phyloP scores from a whole-genome alignment of 352 stramenopile species.

The Phytophthora colocasiae region DNA sequence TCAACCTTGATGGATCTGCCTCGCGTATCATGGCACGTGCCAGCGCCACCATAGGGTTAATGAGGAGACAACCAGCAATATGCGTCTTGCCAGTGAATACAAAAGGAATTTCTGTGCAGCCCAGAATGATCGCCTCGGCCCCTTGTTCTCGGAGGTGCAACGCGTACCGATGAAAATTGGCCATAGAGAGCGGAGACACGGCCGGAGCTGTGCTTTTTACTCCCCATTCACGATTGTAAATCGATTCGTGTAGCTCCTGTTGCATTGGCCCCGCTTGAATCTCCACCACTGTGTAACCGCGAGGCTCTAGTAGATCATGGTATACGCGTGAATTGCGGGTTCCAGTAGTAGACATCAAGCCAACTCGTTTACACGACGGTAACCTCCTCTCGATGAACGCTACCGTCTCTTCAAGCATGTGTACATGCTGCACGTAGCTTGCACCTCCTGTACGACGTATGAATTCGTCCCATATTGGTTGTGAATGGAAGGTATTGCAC shows the following conservation, averaged over 20 bases:
- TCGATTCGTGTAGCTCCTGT: slow-evolving; percentile 72
- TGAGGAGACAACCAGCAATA: slow-evolving; percentile 55
- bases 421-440: slow-evolving; percentile 45
- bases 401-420: slow-evolving; percentile 81
- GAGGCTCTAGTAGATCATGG: slow-evolving; percentile 70
- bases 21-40: slow-evolving; percentile 76
- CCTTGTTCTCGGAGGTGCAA: slow-evolving; percentile 48
- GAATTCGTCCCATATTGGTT: slow-evolving; percentile 78
- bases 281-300: slow-evolving; percentile 67
- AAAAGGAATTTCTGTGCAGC: slow-evolving; percentile 85
- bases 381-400: slow-evolving; percentile 57
- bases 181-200: slow-evolving; percentile 55
- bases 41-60: slow-evolving; percentile 79
- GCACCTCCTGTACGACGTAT: slow-evolving; percentile 43
- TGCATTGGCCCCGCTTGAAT: slow-evolving; percentile 51
- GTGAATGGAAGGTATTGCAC: slow-evolving; percentile 83
- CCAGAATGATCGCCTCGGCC: slow-evolving; percentile 74
- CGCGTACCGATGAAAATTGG: slow-evolving; percentile 73
- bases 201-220: slow-evolving; percentile 77
- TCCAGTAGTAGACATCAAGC: slow-evolving; percentile 73
- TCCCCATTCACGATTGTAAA: slow-evolving; percentile 75
- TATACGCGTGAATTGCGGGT: slow-evolving; percentile 70
- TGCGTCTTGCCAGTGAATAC: slow-evolving; percentile 61
- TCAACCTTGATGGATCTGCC: slow-evolving; percentile 60
- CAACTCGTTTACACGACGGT: slow-evolving; percentile 58